Evolutionary conservation across 2,329 filamentous ascomycete genomes (phyloP), one percentile per base, ranked within the genome.

Genomic region (Pestalotiopsis sp.): DNA sequence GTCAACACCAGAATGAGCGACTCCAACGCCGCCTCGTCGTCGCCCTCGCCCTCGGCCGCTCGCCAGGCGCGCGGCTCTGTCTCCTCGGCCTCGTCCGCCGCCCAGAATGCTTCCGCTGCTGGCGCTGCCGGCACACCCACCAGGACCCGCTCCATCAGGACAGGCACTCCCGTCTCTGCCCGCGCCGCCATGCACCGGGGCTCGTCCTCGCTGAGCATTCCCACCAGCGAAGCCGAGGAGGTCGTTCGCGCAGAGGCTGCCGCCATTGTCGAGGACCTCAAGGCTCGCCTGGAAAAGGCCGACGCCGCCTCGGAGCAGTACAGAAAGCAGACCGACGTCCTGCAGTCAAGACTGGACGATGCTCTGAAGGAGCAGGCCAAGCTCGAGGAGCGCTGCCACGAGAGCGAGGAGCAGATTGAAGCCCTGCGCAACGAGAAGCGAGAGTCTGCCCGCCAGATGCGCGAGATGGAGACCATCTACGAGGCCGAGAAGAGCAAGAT

Each of bases 381-480:
- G 81, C 84, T 98, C 45, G 96, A 99, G 80, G 95, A 98, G 79
- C 90, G 90, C 72, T 86, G 92, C 61, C 95, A 98, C 78, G 95
- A 97, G 80, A 91, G 90, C 76, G 94, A 96, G 71, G 93, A 95
- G 79, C 90, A 91, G 76, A 88, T 95, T 69, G 94, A 97, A 80
- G 84, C 88, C 7, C 85, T 98, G 67, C 90, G 91, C 76, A 94
- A 93, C 75, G 94, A 97, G 76, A 95, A 96, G 82, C 90, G 93
- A 74, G 95, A 98, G 74, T 87, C 91, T 67, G 89, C 91, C 38
- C 89, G 94, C 72, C 92, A 97, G 80, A 93, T 94, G 77, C 90
- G 95, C 72, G 96, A 99, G 79, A 91, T 98, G 83, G 95, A 98
- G 81, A 90, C 91, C 72, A 95, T 97, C 72, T 97, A 97, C 79